phyloP scores from a whole-genome alignment of 129 eudicot genomes.

The Smallanthus sonchifolius region DNA sequence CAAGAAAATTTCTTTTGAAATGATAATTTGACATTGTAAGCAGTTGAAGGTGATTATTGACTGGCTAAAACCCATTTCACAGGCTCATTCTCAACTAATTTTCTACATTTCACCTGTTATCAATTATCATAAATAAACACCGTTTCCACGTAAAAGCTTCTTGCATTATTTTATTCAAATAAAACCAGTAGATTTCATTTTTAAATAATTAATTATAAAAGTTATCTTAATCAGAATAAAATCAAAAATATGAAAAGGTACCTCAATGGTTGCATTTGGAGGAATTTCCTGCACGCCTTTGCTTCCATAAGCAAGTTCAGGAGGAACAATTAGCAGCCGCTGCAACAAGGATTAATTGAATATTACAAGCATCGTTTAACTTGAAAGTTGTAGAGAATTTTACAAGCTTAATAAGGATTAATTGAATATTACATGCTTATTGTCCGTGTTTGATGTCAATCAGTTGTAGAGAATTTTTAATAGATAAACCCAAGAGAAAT shows the following conservation, averaged over 20 bases:
- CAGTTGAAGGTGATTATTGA: background rate
- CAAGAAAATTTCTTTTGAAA: background rate
- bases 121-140: too few species aligned
- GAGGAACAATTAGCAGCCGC: slow-evolving; percentile 93
- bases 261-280: slow-evolving; percentile 97
- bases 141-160: too few species aligned
- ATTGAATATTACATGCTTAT: too few species aligned
- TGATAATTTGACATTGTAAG: background rate
- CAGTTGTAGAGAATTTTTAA: background rate
- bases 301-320: slow-evolving; percentile 89
- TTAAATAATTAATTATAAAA: background rate
- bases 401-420: background rate
- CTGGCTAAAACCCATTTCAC: background rate
- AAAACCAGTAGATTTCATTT: background rate
- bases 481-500: too few species aligned
- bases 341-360: slow-evolving; percentile 32
- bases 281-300: slow-evolving; percentile 99
- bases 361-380: background rate
- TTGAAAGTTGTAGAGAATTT: background rate
- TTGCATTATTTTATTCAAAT: background rate
- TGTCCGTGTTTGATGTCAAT: background rate
- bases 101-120: too few species aligned
- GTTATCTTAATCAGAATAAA: background rate
- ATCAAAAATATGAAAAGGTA: slow-evolving; percentile 4
- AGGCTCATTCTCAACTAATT: background rate